These are phyloP conservation scores for Luffa acutangula DNA, from an alignment of 306 rosid genomes.

Conservation along the genomic window DNA sequence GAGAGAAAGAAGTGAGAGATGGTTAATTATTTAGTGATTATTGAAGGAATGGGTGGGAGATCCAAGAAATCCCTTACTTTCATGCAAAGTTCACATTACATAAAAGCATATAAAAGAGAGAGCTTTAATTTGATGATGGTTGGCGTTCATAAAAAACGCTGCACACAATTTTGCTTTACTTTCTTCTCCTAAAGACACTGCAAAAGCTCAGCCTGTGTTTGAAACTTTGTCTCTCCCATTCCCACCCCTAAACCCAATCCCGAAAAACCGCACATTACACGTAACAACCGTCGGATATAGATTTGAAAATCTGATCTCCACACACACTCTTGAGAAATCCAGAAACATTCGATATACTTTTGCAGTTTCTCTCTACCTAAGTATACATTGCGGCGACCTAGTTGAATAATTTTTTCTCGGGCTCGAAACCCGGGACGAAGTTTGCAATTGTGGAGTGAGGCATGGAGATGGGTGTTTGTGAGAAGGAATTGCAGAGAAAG, in stretches of 20 bases:
- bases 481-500: constrained; percentile 18
- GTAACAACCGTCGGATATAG: no score
- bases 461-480: background rate
- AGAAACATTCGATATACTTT: no score
- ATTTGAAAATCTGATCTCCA: no score
- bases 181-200: constrained; percentile 58
- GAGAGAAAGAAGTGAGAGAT: background rate
- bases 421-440: no score
- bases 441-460: background rate
- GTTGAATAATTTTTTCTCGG: no score
- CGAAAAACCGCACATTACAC: no score
- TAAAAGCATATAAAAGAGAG: constrained; percentile 18
- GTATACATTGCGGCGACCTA: no score
- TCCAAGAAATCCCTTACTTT: constrained; percentile 87
- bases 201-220: constrained; percentile 54
- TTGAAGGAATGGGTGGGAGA: constrained; percentile 40
- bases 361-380: no score
- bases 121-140: constrained; percentile 24
- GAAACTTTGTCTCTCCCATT: constrained; percentile 76
- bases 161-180: constrained; percentile 11
- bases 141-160: constrained; percentile 16
- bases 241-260: constrained; percentile 2
- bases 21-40: constrained; percentile 59
- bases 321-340: no score
- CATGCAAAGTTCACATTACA: constrained; percentile 35